phyloP scores from a whole-genome alignment of 768 basidiomycete genomes.

The Mycena pura region DNA sequence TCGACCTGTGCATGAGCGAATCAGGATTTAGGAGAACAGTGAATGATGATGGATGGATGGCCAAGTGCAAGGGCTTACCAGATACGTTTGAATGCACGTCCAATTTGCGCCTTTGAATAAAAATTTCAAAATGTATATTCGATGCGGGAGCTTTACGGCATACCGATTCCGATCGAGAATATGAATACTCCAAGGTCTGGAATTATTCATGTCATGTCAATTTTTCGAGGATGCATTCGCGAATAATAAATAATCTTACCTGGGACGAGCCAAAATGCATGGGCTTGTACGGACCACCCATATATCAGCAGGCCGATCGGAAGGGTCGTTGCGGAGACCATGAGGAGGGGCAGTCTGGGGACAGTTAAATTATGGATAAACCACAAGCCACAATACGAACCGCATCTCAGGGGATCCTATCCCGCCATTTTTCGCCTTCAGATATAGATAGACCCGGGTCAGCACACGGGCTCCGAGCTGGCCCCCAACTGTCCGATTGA shows the following conservation, averaged over 20 bases:
- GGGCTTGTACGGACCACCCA: slow-evolving; percentile 63
- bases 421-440: slow-evolving; percentile 56
- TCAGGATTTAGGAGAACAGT: slow-evolving; percentile 18
- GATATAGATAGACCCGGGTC: slow-evolving; percentile 52
- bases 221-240: not conserved
- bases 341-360: slow-evolving; percentile 42
- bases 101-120: slow-evolving; percentile 40
- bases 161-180: slow-evolving; percentile 55
- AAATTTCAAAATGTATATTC: slow-evolving; percentile 46
- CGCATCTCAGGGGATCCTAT: slow-evolving; percentile 61
- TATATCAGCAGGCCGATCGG: slow-evolving; percentile 68
- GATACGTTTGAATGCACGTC: slow-evolving; percentile 62
- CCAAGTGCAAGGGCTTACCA: slow-evolving; percentile 48
- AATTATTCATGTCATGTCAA: not conserved
- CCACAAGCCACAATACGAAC: too few relatives aligned
- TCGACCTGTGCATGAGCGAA: slow-evolving; percentile 72
- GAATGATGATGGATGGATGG: too few relatives aligned
- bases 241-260: slow-evolving; percentile 41
- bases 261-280: slow-evolving; percentile 63
- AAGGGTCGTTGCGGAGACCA: slow-evolving; percentile 58
- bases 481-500: slow-evolving; percentile 40
- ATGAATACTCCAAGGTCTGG: slow-evolving; percentile 51
- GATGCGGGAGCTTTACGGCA: slow-evolving; percentile 46
- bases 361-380: slow-evolving; percentile 3
- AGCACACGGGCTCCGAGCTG: slow-evolving; percentile 49